phyloP scores from a whole-genome alignment of 805 yeast species.

The Saturnispora ahearnii region DNA sequence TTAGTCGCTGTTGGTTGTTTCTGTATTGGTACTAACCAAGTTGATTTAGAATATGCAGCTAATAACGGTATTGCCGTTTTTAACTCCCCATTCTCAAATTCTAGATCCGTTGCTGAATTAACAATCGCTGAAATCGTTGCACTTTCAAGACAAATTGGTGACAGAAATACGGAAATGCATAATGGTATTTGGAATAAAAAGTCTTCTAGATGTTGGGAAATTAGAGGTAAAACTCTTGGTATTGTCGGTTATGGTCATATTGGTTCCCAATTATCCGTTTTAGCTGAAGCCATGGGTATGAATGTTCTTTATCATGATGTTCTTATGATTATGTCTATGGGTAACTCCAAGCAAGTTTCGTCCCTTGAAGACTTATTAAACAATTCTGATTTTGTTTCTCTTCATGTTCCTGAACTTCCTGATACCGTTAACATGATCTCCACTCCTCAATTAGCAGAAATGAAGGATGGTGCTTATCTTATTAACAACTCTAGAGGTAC shows the following conservation, averaged over 20 bases:
- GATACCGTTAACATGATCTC: conserved; percentile 89
- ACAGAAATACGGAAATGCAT: conserved; percentile 92
- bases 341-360: conserved; percentile 89
- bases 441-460: conserved; percentile 84
- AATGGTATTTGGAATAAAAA: conserved; percentile 98
- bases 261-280: conserved; percentile 92
- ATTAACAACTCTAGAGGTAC: conserved; percentile 97
- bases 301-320: conserved; percentile 90
- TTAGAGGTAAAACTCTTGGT: conserved; percentile 96
- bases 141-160: conserved; percentile 93
- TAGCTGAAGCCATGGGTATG: conserved; percentile 98
- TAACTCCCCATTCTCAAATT: conserved; percentile 89
- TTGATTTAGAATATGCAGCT: conserved; percentile 87
- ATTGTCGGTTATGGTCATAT: conserved; percentile 97
- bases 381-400: conserved; percentile 78
- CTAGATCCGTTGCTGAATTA: conserved; percentile 96
- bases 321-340: conserved; percentile 87
- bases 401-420: conserved; percentile 90
- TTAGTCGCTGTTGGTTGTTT: conserved; percentile 91
- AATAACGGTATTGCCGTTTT: conserved; percentile 90
- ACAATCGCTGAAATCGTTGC: conserved; percentile 92
- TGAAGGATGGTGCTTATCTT: conserved; percentile 93
- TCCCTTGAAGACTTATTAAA: conserved; percentile 75
- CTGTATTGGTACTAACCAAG: conserved; percentile 99
- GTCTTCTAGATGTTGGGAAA: conserved; percentile 93